phyloP scores from a whole-genome alignment of 768 basidiomycete genomes.

The Pleurotus ostreatus region DNA sequence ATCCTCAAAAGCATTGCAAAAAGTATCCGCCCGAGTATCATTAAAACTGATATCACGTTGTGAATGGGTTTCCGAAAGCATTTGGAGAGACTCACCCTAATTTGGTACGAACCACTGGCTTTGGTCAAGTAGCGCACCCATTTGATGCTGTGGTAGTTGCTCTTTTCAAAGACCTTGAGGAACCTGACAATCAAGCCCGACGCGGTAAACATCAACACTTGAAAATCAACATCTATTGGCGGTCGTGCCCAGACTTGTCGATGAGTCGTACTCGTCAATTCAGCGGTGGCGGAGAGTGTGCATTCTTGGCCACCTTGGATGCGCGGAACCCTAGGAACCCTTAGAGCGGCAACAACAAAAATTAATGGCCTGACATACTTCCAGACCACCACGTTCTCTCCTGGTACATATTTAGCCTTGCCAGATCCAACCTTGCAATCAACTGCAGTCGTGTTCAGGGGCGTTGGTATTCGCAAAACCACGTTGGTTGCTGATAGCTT shows the following conservation, averaged over 20 bases:
- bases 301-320: slow-evolving; percentile 92
- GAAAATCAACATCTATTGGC: slow-evolving; percentile 97
- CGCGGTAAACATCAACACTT: slow-evolving; percentile 98
- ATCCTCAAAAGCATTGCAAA: background rate
- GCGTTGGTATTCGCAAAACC: slow-evolving; percentile 92
- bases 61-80: background rate
- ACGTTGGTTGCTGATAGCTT: slow-evolving; percentile 94
- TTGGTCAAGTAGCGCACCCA: slow-evolving; percentile 96
- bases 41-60: background rate
- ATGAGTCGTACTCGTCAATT: slow-evolving; percentile 82
- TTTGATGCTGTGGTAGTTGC: slow-evolving; percentile 89
- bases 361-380: slow-evolving; percentile 62
- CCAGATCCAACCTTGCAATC: slow-evolving; percentile 90
- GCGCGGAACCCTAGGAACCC: slow-evolving; percentile 68
- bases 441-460: slow-evolving; percentile 88
- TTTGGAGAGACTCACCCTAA: slow-evolving; percentile 61
- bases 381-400: slow-evolving; percentile 95
- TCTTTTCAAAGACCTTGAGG: slow-evolving; percentile 97
- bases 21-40: too few relatives aligned
- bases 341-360: background rate
- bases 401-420: slow-evolving; percentile 97
- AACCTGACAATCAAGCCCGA: slow-evolving; percentile 96
- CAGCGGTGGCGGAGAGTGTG: slow-evolving; percentile 78
- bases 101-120: slow-evolving; percentile 90
- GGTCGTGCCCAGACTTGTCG: slow-evolving; percentile 98